Evolutionary conservation across 2,329 filamentous ascomycete species (phyloP), one percentile per base, ranked within the genome.

Genomic region (Penicillium expansum): DNA sequence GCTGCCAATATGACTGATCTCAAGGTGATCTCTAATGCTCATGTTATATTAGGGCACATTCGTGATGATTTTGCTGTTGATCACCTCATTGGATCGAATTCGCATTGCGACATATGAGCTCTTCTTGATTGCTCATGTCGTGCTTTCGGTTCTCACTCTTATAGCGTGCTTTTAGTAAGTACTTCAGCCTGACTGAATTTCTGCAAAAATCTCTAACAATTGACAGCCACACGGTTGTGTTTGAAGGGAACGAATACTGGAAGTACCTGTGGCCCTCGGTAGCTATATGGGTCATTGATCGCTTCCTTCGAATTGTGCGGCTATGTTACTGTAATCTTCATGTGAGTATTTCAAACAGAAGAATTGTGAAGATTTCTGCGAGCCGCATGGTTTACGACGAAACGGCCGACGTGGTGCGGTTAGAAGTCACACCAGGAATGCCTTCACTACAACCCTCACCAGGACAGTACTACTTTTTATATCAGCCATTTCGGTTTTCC

Each of bases 401-500:
- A 38, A 63, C 66, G 6, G 74, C 76, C 6, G 77, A 82, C 52
- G 67, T 83, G 18, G 70, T 83, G 43, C 74, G 76, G 6, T 61
- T 83, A n/a, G 76, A 80, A 38, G 67, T 82, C 1, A 70, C 71
- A 0, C 73, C 73, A 2, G 71, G 67, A 0, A 71, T 74, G 1
- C 64, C 55, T 10, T 59, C 66, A 0, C 59, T 78, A 6, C 65
- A 64, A 10, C 73, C 78, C 1, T 67, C 66, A 2, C 76, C 80
- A 3, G 81, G 80, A 11, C 73, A 77, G 10, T 81, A 81, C 62
- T 83, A 81, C 61, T 82, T 78, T 56, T 65, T 83, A 10, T 81
- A 82, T 53, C 73, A 77, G 47, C 76, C 79, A 0, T 68, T 77
- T 5, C 71, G 73, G 18, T 67, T 77, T 14, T 71, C 72, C 9